A percentile compares a stretch with the other conserved stretches of the same genome.
Conservation (phyloP, 2,329 filamentous ascomycete species). For the Fusarium sp. region DNA sequence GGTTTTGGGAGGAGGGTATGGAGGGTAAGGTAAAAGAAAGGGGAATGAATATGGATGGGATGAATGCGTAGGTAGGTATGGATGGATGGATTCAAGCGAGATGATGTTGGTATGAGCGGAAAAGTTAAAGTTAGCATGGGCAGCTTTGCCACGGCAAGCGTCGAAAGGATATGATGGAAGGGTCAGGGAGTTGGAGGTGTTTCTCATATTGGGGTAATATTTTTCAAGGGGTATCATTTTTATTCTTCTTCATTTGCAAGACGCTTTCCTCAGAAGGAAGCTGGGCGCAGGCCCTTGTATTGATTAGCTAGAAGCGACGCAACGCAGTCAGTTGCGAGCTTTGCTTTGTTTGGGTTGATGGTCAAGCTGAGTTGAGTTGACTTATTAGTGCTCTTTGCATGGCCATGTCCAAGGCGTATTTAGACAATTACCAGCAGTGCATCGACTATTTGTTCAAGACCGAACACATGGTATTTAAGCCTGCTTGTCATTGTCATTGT, state of each 20-base stretch:
- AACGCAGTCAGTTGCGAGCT: slow-evolving; percentile 15
- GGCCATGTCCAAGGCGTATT: not conserved
- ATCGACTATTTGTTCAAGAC: not conserved
- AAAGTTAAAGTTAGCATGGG: slow-evolving; percentile 28
- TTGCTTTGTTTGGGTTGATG: slow-evolving; percentile 7
- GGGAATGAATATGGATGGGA: slow-evolving; percentile 14
- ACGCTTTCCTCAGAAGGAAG: slow-evolving; percentile 34
- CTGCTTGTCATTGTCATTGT: not conserved
- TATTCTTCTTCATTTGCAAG: slow-evolving; percentile 17
- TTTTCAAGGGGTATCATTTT: slow-evolving; percentile 13
- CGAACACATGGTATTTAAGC: not conserved
- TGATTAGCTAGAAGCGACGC: slow-evolving; percentile 19
- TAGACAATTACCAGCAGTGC: not conserved
- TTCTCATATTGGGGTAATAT: slow-evolving; percentile 22
- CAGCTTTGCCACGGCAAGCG: slow-evolving; percentile 25
- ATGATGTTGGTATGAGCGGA: slow-evolving; percentile 28
- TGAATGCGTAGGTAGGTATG: not conserved
- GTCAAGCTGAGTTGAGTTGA: not conserved
- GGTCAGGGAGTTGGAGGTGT: slow-evolving; percentile 41
- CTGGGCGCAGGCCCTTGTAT: slow-evolving; percentile 40
- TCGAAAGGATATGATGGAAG: slow-evolving; percentile 25
- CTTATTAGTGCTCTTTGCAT: not conserved
- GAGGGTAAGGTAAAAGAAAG: slow-evolving; percentile 5
- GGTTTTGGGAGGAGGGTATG: not conserved
- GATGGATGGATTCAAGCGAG: slow-evolving; percentile 25